A percentile compares a stretch with the other conserved stretches of the same genome.
Evolutionary conservation across 805 yeast genomes (phyloP).

Genomic region (Saccharomycopsis sp.): DNA sequence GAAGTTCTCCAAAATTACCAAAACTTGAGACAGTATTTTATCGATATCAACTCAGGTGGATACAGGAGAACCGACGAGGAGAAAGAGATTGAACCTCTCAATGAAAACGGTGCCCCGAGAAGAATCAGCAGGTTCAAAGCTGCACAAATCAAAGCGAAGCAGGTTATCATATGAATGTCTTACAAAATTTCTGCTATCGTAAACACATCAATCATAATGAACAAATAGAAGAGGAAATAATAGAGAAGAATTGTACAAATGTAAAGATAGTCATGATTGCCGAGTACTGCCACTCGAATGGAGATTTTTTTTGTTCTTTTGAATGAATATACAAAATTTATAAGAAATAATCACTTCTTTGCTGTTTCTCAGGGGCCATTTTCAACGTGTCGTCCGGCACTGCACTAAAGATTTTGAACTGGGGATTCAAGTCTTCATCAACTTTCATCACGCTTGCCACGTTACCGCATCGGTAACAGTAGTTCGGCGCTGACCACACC

Average conservation of each 20-base stretch:
- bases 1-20: slow-evolving; percentile 51
- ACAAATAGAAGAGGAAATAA: too few relatives aligned
- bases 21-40: slow-evolving; percentile 39
- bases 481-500: slow-evolving; percentile 97
- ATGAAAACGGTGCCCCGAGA: slow-evolving; percentile 49
- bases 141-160: too few relatives aligned
- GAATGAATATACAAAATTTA: too few relatives aligned
- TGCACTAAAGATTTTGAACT: slow-evolving; percentile 89
- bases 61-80: slow-evolving; percentile 37
- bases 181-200: too few relatives aligned
- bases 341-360: slow-evolving; percentile 28
- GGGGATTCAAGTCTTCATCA: slow-evolving; percentile 76
- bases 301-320: too few relatives aligned
- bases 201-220: too few relatives aligned
- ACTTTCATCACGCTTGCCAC: slow-evolving; percentile 98
- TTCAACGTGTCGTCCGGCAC: slow-evolving; percentile 68
- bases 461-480: slow-evolving; percentile 95
- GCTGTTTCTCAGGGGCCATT: slow-evolving; percentile 28
- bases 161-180: too few relatives aligned
- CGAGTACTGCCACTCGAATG: too few relatives aligned
- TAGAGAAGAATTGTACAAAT: too few relatives aligned
- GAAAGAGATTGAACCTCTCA: slow-evolving; percentile 57
- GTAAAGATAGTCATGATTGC: too few relatives aligned
- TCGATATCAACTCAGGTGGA: slow-evolving; percentile 42
- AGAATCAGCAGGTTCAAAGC: slow-evolving; percentile 63